These are phyloP conservation scores for Russula compacta DNA, from an alignment of 768 basidiomycete species.

Conservation along the genomic window DNA sequence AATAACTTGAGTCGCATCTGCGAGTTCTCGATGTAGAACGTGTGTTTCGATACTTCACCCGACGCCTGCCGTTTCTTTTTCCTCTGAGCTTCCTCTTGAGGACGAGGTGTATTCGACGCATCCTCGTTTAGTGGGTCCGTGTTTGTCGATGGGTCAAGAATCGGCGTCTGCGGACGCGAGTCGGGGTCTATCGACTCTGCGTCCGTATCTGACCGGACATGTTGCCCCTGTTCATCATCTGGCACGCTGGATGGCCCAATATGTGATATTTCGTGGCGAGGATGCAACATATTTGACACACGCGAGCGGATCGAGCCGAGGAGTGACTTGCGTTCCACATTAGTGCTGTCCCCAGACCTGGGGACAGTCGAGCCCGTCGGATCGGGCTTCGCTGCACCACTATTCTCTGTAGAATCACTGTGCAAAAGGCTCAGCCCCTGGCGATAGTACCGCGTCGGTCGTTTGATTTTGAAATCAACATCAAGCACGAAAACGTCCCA, in stretches of 20 bases:
- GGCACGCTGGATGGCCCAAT: not conserved
- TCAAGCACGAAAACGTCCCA: constrained; percentile 95
- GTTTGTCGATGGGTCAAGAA: constrained; percentile 79
- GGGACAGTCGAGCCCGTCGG: not conserved
- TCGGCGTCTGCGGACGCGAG: constrained; percentile 38
- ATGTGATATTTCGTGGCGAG: constrained; percentile 5
- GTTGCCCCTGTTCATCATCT: constrained; percentile 6
- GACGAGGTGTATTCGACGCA: constrained; percentile 23
- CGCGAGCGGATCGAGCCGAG: constrained; percentile 43
- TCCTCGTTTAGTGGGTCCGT: constrained; percentile 39
- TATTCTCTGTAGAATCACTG: constrained; percentile 23
- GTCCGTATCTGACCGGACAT: constrained; percentile 9
- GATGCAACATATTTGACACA: constrained; percentile 2
- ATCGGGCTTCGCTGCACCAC: not conserved
- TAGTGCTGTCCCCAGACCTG: constrained; percentile 25
- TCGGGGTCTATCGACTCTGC: constrained; percentile 19
- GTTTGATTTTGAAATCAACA: constrained; percentile 76
- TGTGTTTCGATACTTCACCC: constrained; percentile 79
- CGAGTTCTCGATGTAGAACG: constrained; percentile 87
- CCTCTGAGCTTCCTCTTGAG: constrained; percentile 30
- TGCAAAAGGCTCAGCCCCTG: constrained; percentile 69
- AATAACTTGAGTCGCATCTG: constrained; percentile 82
- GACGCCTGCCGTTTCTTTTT: constrained; percentile 40
- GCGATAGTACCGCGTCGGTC: constrained; percentile 84
- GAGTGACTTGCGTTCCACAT: constrained; percentile 21